Conservation (phyloP, 768 basidiomycete genomes). For the Termitomyces sp. region DNA sequence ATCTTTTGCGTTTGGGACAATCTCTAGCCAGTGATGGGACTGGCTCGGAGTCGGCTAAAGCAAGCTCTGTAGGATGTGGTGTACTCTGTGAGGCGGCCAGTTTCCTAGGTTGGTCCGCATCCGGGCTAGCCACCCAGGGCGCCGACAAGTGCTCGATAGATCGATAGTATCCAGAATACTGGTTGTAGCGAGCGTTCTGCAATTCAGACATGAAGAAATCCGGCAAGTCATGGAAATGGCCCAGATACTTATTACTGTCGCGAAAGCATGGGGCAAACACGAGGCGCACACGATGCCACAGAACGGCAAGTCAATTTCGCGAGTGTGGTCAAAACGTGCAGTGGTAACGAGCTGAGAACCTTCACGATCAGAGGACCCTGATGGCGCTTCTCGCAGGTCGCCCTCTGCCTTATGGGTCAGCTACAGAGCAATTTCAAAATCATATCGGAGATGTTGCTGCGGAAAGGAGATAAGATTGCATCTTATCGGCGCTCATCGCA, state of each 20-base stretch:
- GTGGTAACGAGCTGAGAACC: neutral
- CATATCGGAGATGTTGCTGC: neutral
- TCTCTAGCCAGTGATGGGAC: neutral
- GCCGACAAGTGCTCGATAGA: slow-evolving; percentile 16
- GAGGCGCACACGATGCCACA: neutral
- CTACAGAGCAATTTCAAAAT: neutral
- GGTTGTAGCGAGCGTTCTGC: neutral
- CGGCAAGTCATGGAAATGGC: neutral
- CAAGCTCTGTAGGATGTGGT: neutral
- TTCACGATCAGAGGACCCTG: neutral
- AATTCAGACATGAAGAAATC: neutral
- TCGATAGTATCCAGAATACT: slow-evolving; percentile 27
- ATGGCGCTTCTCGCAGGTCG: neutral
- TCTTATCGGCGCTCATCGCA: too few relatives aligned
- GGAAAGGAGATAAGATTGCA: neutral
- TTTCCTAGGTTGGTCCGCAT: slow-evolving; percentile 14
- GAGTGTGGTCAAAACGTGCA: neutral
- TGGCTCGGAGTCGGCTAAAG: neutral
- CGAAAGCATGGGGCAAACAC: neutral
- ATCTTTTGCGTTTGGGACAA: neutral
- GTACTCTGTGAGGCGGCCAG: neutral
- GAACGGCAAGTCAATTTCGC: neutral
- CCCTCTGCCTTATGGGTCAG: neutral
- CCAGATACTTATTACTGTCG: neutral
- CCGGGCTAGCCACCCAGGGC: slow-evolving; percentile 23